Percentiles rank a stretch among this genome's conserved stretches.
Evolutionary conservation across 148 eudicot genomes (phyloP).

Genomic region (Camellia japonica): DNA sequence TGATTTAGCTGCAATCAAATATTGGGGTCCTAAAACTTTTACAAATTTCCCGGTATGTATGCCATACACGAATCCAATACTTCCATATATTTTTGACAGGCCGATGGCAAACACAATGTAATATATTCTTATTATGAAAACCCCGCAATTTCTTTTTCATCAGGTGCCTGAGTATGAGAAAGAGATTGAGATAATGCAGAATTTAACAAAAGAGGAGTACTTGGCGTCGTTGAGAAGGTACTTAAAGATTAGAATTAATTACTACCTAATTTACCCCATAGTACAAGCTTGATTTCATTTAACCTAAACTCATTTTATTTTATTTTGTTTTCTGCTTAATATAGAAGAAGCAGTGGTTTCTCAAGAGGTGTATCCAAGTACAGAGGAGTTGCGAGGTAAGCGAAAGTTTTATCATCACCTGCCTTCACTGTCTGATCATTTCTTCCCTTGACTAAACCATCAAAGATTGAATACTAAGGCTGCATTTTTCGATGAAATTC

Average conservation of each 20-base stretch:
- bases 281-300: not conserved
- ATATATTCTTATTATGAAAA: not conserved
- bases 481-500: not conserved
- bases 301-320: not conserved
- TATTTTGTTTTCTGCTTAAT: not conserved
- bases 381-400: conserved; percentile 84
- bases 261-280: not conserved
- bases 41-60: conserved; percentile 46
- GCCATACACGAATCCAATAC: not conserved
- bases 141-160: not conserved
- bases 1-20: conserved; percentile 58
- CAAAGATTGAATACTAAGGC: not conserved
- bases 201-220: conserved; percentile 39
- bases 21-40: conserved; percentile 52
- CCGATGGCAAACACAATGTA: no score
- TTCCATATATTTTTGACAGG: not conserved
- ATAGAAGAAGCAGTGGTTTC: conserved; percentile 76
- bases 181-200: conserved; percentile 41
- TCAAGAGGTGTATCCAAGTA: conserved; percentile 78
- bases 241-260: not conserved
- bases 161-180: conserved; percentile 37
- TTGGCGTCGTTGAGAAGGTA: conserved; percentile 48
- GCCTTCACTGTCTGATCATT: not conserved
- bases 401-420: not conserved
- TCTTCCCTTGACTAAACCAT: not conserved